A percentile compares a stretch with the other conserved stretches of the same genome.
Conservation (phyloP, 2,329 filamentous ascomycete genomes). For the Sodiomyces alkalinus region DNA sequence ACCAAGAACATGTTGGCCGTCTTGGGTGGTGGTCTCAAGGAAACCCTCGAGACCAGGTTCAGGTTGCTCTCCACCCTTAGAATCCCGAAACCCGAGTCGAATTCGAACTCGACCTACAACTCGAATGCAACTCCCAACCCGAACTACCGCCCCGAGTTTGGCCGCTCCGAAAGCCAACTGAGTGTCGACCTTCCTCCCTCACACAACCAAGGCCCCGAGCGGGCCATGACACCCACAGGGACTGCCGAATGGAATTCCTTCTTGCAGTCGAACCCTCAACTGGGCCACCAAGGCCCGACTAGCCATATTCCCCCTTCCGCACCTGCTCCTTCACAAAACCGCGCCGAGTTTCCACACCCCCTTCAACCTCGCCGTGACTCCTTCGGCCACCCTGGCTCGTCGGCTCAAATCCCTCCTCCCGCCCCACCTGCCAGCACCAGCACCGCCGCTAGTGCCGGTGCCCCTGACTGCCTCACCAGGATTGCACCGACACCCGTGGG, state of each 20-base stretch:
- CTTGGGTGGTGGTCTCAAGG: slow-evolving; percentile 68
- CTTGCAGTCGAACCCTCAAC: slow-evolving; percentile 52
- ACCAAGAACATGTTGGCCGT: slow-evolving; percentile 73
- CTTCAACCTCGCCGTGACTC: slow-evolving; percentile 4
- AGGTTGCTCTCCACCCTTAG: slow-evolving; percentile 67
- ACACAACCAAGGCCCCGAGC: slow-evolving; percentile 13
- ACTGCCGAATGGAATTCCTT: slow-evolving; percentile 66
- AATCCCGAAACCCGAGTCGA: slow-evolving; percentile 22
- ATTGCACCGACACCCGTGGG: slow-evolving; percentile 17
- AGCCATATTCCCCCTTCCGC: slow-evolving; percentile 19
- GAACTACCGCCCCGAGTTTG: slow-evolving; percentile 5
- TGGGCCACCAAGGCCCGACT: slow-evolving; percentile 20
- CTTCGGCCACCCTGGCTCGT: slow-evolving; percentile 2
- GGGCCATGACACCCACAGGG: slow-evolving; percentile 38
- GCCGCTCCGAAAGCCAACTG: slow-evolving; percentile 6
- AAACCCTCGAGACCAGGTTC: slow-evolving; percentile 86
- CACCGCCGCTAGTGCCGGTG: slow-evolving; percentile 7
- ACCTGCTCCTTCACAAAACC: slow-evolving; percentile 13
- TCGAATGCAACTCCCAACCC: slow-evolving; percentile 4
- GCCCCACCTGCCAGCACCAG: slow-evolving; percentile 1
- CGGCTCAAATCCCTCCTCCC: not conserved
- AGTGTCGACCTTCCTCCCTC: slow-evolving; percentile 3
- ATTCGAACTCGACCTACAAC: too few species aligned
- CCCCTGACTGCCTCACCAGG: slow-evolving; percentile 15
- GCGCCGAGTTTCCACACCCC: slow-evolving; percentile 2